phyloP scores from a whole-genome alignment of 2,329 filamentous ascomycete genomes.

The Aspergillus alliaceus region DNA sequence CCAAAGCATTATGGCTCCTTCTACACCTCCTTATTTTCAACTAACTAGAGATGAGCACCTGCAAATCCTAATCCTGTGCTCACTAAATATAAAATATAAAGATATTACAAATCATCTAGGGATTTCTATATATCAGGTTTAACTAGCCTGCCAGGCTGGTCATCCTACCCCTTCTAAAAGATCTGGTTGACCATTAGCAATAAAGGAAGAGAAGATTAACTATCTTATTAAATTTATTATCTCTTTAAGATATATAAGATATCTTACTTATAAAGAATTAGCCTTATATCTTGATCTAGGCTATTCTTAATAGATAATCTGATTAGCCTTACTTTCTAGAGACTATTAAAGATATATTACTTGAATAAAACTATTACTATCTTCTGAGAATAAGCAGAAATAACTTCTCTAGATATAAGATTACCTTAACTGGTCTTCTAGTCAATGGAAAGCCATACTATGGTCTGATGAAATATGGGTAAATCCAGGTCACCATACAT shows the following conservation, averaged over 20 bases:
- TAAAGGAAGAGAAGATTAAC: too few relatives aligned
- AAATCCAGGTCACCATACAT: neutral
- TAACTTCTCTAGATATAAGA: too few relatives aligned
- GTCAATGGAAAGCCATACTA: slow-evolving; percentile 1
- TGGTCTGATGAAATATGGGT: too few relatives aligned
- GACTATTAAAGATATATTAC: slow-evolving; percentile 1
- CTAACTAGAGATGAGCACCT: neutral
- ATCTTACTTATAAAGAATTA: slow-evolving; percentile 1
- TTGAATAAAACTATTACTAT: neutral
- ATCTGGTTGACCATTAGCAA: neutral
- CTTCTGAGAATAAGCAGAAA: neutral
- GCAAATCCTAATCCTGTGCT: neutral
- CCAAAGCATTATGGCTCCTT: neutral
- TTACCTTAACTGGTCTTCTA: neutral
- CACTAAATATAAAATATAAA: neutral
- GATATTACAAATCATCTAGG: neutral
- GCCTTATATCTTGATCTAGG: slow-evolving; percentile 1
- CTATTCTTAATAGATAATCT: slow-evolving; percentile 1
- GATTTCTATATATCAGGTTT: neutral
- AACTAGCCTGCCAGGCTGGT: neutral
- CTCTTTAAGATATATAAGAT: neutral
- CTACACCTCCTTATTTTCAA: neutral
- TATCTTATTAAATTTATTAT: neutral
- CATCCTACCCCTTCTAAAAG: neutral
- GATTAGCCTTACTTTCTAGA: slow-evolving; percentile 2